Percentiles rank a stretch among this genome's conserved stretches.
These are phyloP conservation scores for Venturia oleaginea DNA, from an alignment of 2,329 filamentous ascomycete genomes.

Conservation along the genomic window DNA sequence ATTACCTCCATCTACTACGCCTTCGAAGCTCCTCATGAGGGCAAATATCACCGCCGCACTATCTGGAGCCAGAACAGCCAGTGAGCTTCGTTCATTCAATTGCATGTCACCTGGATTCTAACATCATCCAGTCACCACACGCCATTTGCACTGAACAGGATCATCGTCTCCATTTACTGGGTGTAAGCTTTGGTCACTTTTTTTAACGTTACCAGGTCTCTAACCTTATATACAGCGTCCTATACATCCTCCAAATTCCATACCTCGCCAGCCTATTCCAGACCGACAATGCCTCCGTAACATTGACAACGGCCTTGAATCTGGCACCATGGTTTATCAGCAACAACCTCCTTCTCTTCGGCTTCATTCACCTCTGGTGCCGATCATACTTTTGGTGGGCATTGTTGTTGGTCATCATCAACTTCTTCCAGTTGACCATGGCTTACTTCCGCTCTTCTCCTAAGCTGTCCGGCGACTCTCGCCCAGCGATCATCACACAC, in stretches of 20 bases:
- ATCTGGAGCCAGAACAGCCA: slow-evolving; percentile 68
- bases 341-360: slow-evolving; percentile 75
- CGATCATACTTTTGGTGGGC: slow-evolving; percentile 65
- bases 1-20: slow-evolving; percentile 68
- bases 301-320: slow-evolving; percentile 61
- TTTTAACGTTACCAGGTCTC: not conserved
- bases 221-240: slow-evolving; percentile 44
- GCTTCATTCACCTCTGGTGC: slow-evolving; percentile 76
- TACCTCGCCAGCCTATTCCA: slow-evolving; percentile 74
- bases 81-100: not conserved
- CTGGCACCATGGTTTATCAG: slow-evolving; percentile 78
- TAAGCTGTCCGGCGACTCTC: slow-evolving; percentile 25
- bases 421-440: slow-evolving; percentile 70
- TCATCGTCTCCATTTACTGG: slow-evolving; percentile 66
- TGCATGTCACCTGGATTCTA: not conserved
- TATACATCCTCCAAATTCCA: slow-evolving; percentile 66
- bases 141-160: slow-evolving; percentile 64
- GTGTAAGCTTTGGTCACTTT: not conserved
- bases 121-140: slow-evolving; percentile 41
- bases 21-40: slow-evolving; percentile 48
- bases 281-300: slow-evolving; percentile 41
- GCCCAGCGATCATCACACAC: slow-evolving; percentile 47
- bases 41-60: slow-evolving; percentile 36
- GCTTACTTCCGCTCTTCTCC: slow-evolving; percentile 79
- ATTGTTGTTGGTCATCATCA: slow-evolving; percentile 66